Conservation (phyloP, 495 filamentous ascomycete species). For the Penicillium egyptiacum region DNA sequence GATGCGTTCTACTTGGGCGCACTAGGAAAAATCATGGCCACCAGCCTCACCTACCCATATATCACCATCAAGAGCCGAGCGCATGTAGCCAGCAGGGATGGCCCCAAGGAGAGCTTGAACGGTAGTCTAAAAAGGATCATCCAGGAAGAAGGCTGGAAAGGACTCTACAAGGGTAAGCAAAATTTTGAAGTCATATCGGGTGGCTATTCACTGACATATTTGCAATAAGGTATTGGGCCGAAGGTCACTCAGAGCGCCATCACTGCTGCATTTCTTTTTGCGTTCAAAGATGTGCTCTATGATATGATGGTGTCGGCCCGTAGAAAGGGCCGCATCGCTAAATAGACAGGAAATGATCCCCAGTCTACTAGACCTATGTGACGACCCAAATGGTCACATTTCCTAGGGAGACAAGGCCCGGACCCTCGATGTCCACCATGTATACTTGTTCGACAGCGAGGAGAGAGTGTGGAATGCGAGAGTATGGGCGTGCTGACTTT, state of each 20-base stretch:
- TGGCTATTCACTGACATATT: conserved; percentile 2
- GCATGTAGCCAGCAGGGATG: conserved; percentile 78
- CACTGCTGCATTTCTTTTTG: conserved; percentile 94
- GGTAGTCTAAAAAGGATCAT: conserved; percentile 75
- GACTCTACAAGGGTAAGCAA: conserved; percentile 81
- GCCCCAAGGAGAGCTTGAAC: conserved; percentile 68
- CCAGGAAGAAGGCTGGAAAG: conserved; percentile 81
- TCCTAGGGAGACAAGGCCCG: neutral
- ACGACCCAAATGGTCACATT: neutral
- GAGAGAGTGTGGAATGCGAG: neutral
- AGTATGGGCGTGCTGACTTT: too few species aligned
- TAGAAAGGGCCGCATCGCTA: conserved; percentile 46
- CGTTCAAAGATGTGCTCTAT: conserved; percentile 91
- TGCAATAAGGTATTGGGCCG: conserved; percentile 73
- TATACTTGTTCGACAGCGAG: neutral
- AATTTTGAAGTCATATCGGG: neutral
- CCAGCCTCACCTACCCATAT: conserved; percentile 93
- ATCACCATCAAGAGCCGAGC: conserved; percentile 96
- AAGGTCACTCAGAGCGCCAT: conserved; percentile 96
- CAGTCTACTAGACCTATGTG: neutral
- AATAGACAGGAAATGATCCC: conserved; percentile 22
- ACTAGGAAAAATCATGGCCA: conserved; percentile 90
- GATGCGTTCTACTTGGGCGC: conserved; percentile 91
- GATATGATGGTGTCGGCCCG: conserved; percentile 57
- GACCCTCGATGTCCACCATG: neutral